Conservation (phyloP, 495 filamentous ascomycete species). For the Viridothelium virens region DNA sequence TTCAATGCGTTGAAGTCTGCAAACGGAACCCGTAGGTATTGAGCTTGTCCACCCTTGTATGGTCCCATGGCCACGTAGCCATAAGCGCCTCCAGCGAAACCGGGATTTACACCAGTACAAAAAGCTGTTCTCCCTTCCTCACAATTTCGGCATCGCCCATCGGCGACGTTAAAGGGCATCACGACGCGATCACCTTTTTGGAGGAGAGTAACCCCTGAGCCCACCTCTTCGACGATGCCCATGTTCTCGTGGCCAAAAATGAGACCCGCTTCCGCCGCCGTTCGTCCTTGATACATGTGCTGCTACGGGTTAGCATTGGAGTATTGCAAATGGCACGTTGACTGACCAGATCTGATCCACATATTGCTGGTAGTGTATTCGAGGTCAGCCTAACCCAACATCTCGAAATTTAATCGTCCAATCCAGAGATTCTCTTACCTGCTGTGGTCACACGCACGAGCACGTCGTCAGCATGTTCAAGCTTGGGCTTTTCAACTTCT, state of each 20-base stretch:
- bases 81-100: slow-evolving; percentile 53
- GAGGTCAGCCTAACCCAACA: background rate
- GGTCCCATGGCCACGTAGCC: slow-evolving; percentile 56
- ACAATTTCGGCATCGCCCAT: slow-evolving; percentile 52
- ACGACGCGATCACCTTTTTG: slow-evolving; percentile 50
- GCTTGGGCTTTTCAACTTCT: slow-evolving; percentile 43
- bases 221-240: slow-evolving; percentile 37
- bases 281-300: slow-evolving; percentile 49
- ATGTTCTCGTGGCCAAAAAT: slow-evolving; percentile 49
- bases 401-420: background rate
- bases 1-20: slow-evolving; percentile 52
- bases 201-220: slow-evolving; percentile 43
- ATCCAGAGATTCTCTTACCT: slow-evolving; percentile 20
- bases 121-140: slow-evolving; percentile 52
- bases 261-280: slow-evolving; percentile 45
- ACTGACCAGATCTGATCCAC: slow-evolving; percentile 40
- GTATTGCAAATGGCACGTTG: slow-evolving; percentile 21
- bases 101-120: slow-evolving; percentile 49
- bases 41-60: slow-evolving; percentile 47
- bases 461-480: slow-evolving; percentile 37
- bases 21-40: slow-evolving; percentile 50
- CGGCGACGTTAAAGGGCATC: slow-evolving; percentile 52
- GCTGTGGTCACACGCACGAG: slow-evolving; percentile 52
- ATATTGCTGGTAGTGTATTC: slow-evolving; percentile 39
- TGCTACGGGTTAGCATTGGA: slow-evolving; percentile 19